phyloP scores from a whole-genome alignment of 352 stramenopile species.

The Globisporangium spiculum region DNA sequence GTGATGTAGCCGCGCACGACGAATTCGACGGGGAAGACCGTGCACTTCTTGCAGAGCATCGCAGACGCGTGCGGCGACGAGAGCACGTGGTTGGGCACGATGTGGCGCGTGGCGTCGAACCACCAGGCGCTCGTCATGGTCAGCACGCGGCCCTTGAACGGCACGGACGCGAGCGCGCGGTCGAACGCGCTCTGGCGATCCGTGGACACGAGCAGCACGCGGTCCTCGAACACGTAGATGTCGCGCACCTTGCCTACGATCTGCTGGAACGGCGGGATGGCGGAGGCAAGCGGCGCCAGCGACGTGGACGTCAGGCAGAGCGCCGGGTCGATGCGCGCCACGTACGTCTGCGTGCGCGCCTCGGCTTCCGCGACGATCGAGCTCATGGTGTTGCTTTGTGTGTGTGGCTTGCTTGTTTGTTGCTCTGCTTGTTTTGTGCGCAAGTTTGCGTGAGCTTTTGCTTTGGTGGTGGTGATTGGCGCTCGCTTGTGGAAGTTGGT shows the following conservation, averaged over 20 bases:
- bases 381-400: conserved; percentile 33
- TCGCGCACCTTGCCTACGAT: conserved; percentile 90
- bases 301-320: conserved; percentile 53
- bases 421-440: neutral
- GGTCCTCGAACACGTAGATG: conserved; percentile 85
- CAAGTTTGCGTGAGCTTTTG: neutral
- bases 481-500: neutral
- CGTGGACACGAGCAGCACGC: conserved; percentile 96
- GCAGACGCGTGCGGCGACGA: conserved; percentile 93
- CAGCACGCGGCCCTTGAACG: conserved; percentile 97
- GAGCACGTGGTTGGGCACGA: conserved; percentile 97
- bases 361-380: conserved; percentile 43
- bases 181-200: conserved; percentile 99
- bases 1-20: conserved; percentile 97
- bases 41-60: conserved; percentile 95
- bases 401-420: neutral
- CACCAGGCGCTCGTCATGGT: conserved; percentile 96
- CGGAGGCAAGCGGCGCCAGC: conserved; percentile 33
- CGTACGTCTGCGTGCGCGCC: conserved; percentile 67
- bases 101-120: conserved; percentile 95
- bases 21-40: conserved; percentile 98
- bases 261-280: conserved; percentile 50
- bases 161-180: conserved; percentile 93
- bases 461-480: neutral
- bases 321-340: conserved; percentile 48